Conservation (phyloP, 306 rosid genomes). For the Adenanthera pavonina region DNA sequence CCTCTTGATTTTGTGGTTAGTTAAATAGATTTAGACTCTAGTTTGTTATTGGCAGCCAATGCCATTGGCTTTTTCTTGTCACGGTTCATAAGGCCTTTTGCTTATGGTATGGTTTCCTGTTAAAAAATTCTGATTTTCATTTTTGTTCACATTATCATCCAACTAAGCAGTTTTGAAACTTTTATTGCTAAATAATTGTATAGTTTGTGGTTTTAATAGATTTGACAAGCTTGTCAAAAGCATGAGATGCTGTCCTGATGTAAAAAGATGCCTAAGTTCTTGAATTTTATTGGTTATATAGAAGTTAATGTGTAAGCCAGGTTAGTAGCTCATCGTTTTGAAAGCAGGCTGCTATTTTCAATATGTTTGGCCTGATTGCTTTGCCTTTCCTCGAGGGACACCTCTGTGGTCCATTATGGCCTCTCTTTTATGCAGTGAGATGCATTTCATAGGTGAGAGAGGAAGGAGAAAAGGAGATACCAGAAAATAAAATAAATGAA, state of each 20-base stretch:
- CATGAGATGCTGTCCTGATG: slow-evolving; percentile 20
- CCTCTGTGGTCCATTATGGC: slow-evolving; percentile 9
- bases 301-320: slow-evolving; percentile 35
- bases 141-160: slow-evolving; percentile 9
- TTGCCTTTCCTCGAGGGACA: slow-evolving; percentile 25
- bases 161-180: slow-evolving; percentile 18
- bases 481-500: neutral
- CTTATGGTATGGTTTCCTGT: slow-evolving; percentile 28
- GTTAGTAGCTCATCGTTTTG: slow-evolving; percentile 12
- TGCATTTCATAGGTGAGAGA: slow-evolving; percentile 12
- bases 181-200: neutral
- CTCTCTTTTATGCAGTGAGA: slow-evolving; percentile 7
- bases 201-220: slow-evolving; percentile 4
- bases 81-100: slow-evolving; percentile 17
- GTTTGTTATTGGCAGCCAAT: slow-evolving; percentile 5
- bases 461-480: neutral
- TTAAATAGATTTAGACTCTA: neutral
- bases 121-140: slow-evolving; percentile 6
- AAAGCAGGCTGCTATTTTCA: slow-evolving; percentile 2
- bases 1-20: slow-evolving; percentile 36
- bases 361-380: slow-evolving; percentile 16
- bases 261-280: slow-evolving; percentile 1
- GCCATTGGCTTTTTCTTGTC: slow-evolving; percentile 11
- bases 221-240: slow-evolving; percentile 16
- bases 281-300: slow-evolving; percentile 2